These are phyloP conservation scores for Oleoguttula mirabilis DNA, from an alignment of 495 filamentous ascomycete species.

Conservation along the genomic window DNA sequence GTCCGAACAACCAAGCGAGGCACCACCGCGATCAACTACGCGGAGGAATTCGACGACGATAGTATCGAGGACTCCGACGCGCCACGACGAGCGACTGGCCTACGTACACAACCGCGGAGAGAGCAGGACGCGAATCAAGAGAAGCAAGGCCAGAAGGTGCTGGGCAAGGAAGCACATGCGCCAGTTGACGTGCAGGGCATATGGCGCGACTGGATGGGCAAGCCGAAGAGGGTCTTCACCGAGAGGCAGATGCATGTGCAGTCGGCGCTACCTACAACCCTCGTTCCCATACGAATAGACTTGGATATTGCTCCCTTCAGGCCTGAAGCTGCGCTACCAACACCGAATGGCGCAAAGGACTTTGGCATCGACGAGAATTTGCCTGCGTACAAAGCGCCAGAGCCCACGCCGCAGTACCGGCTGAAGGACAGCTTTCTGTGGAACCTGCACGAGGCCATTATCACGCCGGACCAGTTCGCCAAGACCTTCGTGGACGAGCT, in stretches of 20 bases:
- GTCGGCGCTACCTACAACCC: conserved; percentile 69
- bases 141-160: conserved; percentile 55
- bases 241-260: conserved; percentile 74
- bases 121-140: conserved; percentile 54
- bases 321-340: conserved; percentile 58
- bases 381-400: conserved; percentile 64
- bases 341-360: conserved; percentile 49
- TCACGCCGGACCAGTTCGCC: conserved; percentile 92
- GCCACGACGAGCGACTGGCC: conserved; percentile 66
- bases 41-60: conserved; percentile 90
- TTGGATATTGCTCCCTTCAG: conserved; percentile 74
- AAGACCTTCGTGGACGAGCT: conserved; percentile 82
- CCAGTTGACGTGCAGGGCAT: conserved; percentile 81
- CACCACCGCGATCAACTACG: conserved; percentile 92
- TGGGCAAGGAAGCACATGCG: conserved; percentile 68
- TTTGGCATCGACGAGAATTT: conserved; percentile 50
- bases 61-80: conserved; percentile 83
- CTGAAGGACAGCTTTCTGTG: conserved; percentile 91
- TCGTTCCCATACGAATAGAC: conserved; percentile 94
- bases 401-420: conserved; percentile 66
- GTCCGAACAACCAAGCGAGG: conserved; percentile 91
- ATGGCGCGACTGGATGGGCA: conserved; percentile 91
- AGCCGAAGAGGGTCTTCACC: conserved; percentile 47
- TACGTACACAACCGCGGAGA: conserved; percentile 60
- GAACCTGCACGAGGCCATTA: conserved; percentile 91